phyloP scores from a whole-genome alignment of 306 rosid genomes.

The barrel medic (Medicago truncatula) region MtrunA17r5.0-ANR NC_053042.1:1835501-1836000 shows the following conservation, averaged over 20 bases:
- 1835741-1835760: slow-evolving; percentile 21
- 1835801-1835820: background rate
- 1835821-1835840: background rate
- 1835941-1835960: background rate
- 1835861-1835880: slow-evolving; percentile 33
- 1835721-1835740: slow-evolving; percentile 41
- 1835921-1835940: slow-evolving; percentile 31
- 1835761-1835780: background rate
- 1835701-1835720: background rate
- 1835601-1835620: background rate
- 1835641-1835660: background rate
- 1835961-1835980: background rate
- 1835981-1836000: background rate
- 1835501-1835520: background rate
- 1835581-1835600: background rate
- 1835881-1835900: slow-evolving; percentile 54
- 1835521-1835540: background rate
- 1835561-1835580: background rate
- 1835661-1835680: background rate
- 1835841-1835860: background rate
- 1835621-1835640: background rate
- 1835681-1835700: background rate
- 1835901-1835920: slow-evolving; percentile 18
- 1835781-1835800: background rate
- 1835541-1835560: background rate